A percentile compares a stretch with the other conserved stretches of the same genome.
Evolutionary conservation across 1,139 yeast genomes (phyloP).

Genomic region (Sugiyamaella novakii): DNA sequence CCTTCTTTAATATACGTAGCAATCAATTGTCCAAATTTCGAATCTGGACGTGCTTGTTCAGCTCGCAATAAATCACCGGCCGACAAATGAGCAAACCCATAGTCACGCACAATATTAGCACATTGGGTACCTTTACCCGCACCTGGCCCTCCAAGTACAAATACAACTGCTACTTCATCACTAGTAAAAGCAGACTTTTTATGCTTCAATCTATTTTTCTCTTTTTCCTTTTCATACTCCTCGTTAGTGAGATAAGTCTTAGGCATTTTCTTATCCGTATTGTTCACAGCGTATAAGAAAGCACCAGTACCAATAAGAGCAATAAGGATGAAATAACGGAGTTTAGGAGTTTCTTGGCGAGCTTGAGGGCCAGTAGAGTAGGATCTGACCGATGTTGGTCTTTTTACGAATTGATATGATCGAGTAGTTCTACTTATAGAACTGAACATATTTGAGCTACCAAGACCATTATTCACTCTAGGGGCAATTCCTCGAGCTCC

Average conservation of each 20-base stretch:
- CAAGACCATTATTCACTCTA: no score
- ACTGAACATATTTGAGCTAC: background rate
- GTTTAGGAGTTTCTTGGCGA: slow-evolving; percentile 37
- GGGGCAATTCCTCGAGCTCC: background rate
- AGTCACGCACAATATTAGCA: slow-evolving; percentile 75
- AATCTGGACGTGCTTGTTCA: slow-evolving; percentile 81
- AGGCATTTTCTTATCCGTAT: slow-evolving; percentile 54
- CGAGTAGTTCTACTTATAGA: background rate
- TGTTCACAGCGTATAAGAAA: slow-evolving; percentile 55
- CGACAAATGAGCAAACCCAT: slow-evolving; percentile 81
- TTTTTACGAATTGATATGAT: no score
- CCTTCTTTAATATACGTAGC: slow-evolving; percentile 86
- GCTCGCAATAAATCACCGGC: slow-evolving; percentile 96
- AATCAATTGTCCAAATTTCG: slow-evolving; percentile 82
- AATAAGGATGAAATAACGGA: slow-evolving; percentile 39
- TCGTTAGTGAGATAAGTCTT: slow-evolving; percentile 55
- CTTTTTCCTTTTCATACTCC: slow-evolving; percentile 56
- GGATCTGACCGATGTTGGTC: background rate
- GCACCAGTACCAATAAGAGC: slow-evolving; percentile 47
- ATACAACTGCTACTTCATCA: slow-evolving; percentile 74
- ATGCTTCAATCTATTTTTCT: slow-evolving; percentile 28
- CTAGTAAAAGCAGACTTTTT: slow-evolving; percentile 53
- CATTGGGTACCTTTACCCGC: slow-evolving; percentile 98
- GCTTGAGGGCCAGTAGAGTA: slow-evolving; percentile 20
- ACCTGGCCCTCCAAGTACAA: slow-evolving; percentile 82